A percentile compares a stretch with the other conserved stretches of the same genome.
Evolutionary conservation across 768 basidiomycete genomes (phyloP).

Genomic region (Inosperma sp.): DNA sequence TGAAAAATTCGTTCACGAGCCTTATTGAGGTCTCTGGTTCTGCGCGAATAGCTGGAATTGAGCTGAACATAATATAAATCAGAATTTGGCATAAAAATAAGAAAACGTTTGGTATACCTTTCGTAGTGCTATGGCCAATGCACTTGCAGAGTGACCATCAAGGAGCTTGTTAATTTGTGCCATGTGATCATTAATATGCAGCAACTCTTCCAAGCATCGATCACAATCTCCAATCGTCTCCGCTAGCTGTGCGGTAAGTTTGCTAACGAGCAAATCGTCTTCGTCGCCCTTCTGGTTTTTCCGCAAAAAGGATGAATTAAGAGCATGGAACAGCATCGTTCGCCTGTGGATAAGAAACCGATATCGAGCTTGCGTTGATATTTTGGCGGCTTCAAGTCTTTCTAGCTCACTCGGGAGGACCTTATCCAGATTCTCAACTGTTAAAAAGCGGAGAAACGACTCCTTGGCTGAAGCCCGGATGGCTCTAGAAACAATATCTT

Average conservation of each 20-base stretch:
- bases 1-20: constrained; percentile 45
- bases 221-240: constrained; percentile 58
- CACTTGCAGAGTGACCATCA: constrained; percentile 70
- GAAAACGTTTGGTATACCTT: constrained; percentile 40
- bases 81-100: constrained; percentile 1
- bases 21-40: constrained; percentile 51
- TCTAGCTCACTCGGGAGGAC: constrained; percentile 56
- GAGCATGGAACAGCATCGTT: constrained; percentile 66
- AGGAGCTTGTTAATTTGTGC: constrained; percentile 56
- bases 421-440: constrained; percentile 55
- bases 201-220: constrained; percentile 49
- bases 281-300: constrained; percentile 36
- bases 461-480: constrained; percentile 66
- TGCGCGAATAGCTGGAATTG: constrained; percentile 66
- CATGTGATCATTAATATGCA: constrained; percentile 57
- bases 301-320: constrained; percentile 47
- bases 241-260: constrained; percentile 53
- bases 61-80: constrained; percentile 34
- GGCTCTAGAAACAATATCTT: constrained; percentile 65
- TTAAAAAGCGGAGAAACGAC: constrained; percentile 66
- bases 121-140: constrained; percentile 69
- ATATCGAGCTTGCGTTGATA: constrained; percentile 57
- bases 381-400: constrained; percentile 49
- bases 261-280: constrained; percentile 34
- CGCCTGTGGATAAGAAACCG: constrained; percentile 62